Evolutionary conservation across 257 asterid species (phyloP).

Genomic region (Jacaranda copaia): DNA sequence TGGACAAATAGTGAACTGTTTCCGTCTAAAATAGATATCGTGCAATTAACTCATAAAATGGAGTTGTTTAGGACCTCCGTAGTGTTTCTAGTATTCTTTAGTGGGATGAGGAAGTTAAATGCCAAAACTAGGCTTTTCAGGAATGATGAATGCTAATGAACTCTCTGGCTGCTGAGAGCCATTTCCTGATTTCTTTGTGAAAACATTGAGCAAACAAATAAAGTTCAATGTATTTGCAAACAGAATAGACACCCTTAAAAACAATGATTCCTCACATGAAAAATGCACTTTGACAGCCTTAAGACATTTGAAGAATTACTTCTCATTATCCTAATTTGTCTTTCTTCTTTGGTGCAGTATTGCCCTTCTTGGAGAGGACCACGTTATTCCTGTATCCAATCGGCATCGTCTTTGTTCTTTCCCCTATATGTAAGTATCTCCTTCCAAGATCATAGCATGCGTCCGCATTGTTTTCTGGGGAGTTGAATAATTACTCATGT

Average conservation of each 20-base stretch:
- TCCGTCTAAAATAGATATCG: not conserved
- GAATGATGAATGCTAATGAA: not conserved
- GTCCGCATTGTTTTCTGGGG: slow-evolving; percentile 6
- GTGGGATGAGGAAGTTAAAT: not conserved
- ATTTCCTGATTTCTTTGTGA: too few relatives aligned
- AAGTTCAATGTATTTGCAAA: not conserved
- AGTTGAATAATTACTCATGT: not conserved
- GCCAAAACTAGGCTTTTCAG: not conserved
- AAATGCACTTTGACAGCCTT: not conserved
- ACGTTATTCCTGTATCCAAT: slow-evolving; percentile 97
- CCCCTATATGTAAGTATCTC: slow-evolving; percentile 69
- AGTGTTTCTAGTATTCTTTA: not conserved
- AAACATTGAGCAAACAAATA: not conserved
- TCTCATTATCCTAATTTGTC: not conserved
- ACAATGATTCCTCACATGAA: not conserved
- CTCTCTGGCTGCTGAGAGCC: not conserved
- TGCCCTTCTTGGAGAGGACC: slow-evolving; percentile 97
- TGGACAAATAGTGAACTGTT: not conserved
- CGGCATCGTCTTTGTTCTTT: slow-evolving; percentile 78
- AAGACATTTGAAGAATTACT: slow-evolving; percentile 8
- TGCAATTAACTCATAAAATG: not conserved
- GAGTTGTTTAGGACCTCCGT: not conserved
- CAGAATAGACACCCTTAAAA: not conserved
- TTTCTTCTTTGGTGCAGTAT: slow-evolving; percentile 60
- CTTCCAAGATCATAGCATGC: not conserved